Evolutionary conservation across 2,329 filamentous ascomycete species (phyloP).

Genomic region (Fusarium pseudoanthophilum): DNA sequence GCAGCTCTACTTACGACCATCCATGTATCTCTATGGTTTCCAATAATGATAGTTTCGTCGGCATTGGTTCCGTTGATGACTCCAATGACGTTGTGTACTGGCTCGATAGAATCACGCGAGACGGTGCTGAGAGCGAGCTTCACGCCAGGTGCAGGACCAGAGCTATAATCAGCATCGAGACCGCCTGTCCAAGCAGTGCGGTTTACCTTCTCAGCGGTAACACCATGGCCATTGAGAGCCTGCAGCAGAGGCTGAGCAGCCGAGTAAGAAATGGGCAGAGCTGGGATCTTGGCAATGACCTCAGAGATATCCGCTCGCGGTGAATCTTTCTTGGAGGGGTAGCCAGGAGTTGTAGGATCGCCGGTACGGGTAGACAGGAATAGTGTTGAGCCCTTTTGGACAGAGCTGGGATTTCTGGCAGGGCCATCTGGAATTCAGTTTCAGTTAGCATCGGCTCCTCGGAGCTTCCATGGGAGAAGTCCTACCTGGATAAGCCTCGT

Average conservation of each 20-base stretch:
- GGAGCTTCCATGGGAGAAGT: rapidly evolving
- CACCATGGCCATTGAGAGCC: slow-evolving; percentile 80
- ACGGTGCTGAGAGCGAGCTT: slow-evolving; percentile 74
- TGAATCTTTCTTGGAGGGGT: slow-evolving; percentile 78
- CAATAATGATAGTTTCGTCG: slow-evolving; percentile 78
- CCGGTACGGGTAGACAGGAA: slow-evolving; percentile 71
- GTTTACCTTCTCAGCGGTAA: slow-evolving; percentile 73
- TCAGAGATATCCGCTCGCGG: slow-evolving; percentile 71
- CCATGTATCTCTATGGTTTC: slow-evolving; percentile 77
- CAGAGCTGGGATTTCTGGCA: slow-evolving; percentile 78
- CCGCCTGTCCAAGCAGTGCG: slow-evolving; percentile 67
- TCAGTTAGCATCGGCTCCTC: rapidly evolving
- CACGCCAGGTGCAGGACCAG: slow-evolving; percentile 62
- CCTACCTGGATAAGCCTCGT: slow-evolving; percentile 72
- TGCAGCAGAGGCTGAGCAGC: slow-evolving; percentile 82
- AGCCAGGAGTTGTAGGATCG: slow-evolving; percentile 84
- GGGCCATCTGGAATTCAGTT: slow-evolving; percentile 62
- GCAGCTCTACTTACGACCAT: slow-evolving; percentile 36
- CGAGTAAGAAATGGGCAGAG: slow-evolving; percentile 80
- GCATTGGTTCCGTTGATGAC: slow-evolving; percentile 80
- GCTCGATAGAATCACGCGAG: slow-evolving; percentile 75
- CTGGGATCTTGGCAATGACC: slow-evolving; percentile 79
- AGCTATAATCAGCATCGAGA: slow-evolving; percentile 56
- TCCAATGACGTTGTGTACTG: slow-evolving; percentile 83
- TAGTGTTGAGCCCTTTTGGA: slow-evolving; percentile 81